A percentile compares a stretch with the other conserved stretches of the same genome.
phyloP scores from a whole-genome alignment of 352 stramenopile genomes.

The Phytopythium montanum region DNA sequence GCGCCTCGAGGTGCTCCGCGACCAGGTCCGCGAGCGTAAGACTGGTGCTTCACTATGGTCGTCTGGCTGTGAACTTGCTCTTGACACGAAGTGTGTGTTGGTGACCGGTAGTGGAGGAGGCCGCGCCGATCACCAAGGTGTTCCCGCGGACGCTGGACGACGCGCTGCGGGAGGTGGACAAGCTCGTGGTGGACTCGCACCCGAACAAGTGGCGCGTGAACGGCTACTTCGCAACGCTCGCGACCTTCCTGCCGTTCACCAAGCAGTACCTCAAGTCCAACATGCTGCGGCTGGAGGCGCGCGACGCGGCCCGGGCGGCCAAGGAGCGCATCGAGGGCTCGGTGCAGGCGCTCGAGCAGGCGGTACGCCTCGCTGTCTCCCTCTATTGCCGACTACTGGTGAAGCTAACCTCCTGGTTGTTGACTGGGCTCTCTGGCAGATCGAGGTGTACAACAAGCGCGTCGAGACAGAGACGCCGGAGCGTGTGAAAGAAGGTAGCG shows the following conservation, averaged over 20 bases:
- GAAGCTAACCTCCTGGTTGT: neutral
- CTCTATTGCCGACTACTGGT: neutral
- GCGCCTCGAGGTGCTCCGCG: constrained; percentile 56
- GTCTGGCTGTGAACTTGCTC: too few species aligned
- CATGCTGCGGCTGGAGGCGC: constrained; percentile 80
- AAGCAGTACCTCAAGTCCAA: constrained; percentile 89
- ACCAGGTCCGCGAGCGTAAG: constrained; percentile 61
- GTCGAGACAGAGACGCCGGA: constrained; percentile 32
- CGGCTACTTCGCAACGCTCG: constrained; percentile 85
- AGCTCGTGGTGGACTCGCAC: constrained; percentile 75
- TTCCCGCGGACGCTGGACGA: constrained; percentile 81
- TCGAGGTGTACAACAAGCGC: constrained; percentile 34
- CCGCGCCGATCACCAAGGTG: constrained; percentile 68
- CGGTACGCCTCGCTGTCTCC: constrained; percentile 12
- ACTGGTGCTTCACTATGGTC: neutral
- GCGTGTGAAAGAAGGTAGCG: constrained; percentile 53
- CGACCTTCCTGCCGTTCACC: constrained; percentile 86
- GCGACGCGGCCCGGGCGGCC: constrained; percentile 51
- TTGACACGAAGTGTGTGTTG: constrained; percentile 17
- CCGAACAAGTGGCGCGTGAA: constrained; percentile 89
- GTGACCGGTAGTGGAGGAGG: constrained; percentile 18
- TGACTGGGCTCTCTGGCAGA: constrained; percentile 9
- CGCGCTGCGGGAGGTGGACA: constrained; percentile 70
- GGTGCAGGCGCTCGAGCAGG: constrained; percentile 23
- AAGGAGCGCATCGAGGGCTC: constrained; percentile 57